A percentile compares a stretch with the other conserved stretches of the same genome.
Conservation (phyloP, 805 yeast species). For the Wickerhamiella bombiphila region DNA sequence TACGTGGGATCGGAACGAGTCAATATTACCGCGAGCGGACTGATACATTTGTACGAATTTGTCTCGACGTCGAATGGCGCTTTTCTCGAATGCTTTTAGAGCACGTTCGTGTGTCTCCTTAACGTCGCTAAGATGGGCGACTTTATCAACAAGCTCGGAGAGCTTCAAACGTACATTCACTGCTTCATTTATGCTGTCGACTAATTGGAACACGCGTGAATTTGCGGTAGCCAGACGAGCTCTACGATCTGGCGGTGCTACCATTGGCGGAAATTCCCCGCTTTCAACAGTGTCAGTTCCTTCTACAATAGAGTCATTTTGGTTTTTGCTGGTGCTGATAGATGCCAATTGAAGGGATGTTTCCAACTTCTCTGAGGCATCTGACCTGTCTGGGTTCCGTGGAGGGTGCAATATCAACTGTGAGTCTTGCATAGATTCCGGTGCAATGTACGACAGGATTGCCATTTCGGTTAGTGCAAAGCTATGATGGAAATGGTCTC, state of each 20-base stretch:
- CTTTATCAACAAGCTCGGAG: background rate
- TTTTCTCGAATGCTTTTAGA: background rate
- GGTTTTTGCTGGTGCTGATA: too few relatives aligned
- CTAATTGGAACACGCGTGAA: background rate
- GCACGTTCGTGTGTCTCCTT: background rate
- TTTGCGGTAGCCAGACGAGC: background rate
- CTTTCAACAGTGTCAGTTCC: too few relatives aligned
- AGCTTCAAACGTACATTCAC: constrained; percentile 2
- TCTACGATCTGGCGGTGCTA: background rate
- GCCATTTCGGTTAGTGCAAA: too few relatives aligned
- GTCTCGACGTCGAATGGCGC: background rate
- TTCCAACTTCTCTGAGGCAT: too few relatives aligned
- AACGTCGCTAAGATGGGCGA: constrained; percentile 1
- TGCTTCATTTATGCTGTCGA: background rate
- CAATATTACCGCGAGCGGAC: background rate
- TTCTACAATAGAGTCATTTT: too few relatives aligned
- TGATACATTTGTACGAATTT: background rate
- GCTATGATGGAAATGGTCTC: too few relatives aligned
- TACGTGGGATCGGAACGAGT: background rate
- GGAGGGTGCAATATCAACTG: too few relatives aligned
- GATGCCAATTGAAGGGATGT: too few relatives aligned
- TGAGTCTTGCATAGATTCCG: too few relatives aligned
- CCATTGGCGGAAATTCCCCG: background rate
- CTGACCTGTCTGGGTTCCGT: too few relatives aligned
- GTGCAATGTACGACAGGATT: too few relatives aligned